Base-by-base conservation (phyloP, 441 rosid species). In the Euphorbia corollata region DNA sequence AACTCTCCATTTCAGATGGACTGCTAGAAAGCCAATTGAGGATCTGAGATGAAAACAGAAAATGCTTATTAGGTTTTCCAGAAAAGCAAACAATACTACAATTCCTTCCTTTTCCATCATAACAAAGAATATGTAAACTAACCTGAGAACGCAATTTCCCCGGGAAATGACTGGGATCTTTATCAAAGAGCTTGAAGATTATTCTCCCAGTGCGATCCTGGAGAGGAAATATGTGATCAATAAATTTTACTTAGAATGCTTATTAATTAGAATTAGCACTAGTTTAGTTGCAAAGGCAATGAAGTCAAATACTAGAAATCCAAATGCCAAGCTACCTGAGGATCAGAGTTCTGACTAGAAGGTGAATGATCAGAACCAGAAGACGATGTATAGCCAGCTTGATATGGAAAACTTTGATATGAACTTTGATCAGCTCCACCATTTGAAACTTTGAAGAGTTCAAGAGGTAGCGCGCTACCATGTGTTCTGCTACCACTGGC, bases 1-100 rank as follows among this genome's bases (percentile, higher is more conserved):
- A 89, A 80, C 98, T 89, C 81, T 91, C 98, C 98, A 91, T 89
- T 65, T 91, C 98, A 48, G 91, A 81, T 48, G 98, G 98, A 80
- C 94, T 81, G 77, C 60, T 91, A 39, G 92, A 87, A 75, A 89
- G 96, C 98, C 98, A 91, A 75, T 80, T 85, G 79, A 75, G 86
- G 68, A 87, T 89, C 98, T 91, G 86, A 53, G 62, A 78, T 47
- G 61, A 22, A 36, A 63, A 68, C 32, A 61, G 18, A 53, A 74
- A 55, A 59, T 47, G 57, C 51, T 48, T 61, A 64, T 48, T 39
- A 68, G 62, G 22, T 61, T 66, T 62, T 43, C 23, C 22, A 12
- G 53, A 13, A 20, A 73, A 24, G 32, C 32, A 56, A 41, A 27
- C 34, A 47, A n/a, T 36, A 41, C 50, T 23, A 34, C 16, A 38